A percentile compares a stretch with the other conserved stretches of the same genome.
These are phyloP conservation scores for Microdochium bolleyi DNA, from an alignment of 2,329 filamentous ascomycete genomes.

Conservation along the genomic window DNA sequence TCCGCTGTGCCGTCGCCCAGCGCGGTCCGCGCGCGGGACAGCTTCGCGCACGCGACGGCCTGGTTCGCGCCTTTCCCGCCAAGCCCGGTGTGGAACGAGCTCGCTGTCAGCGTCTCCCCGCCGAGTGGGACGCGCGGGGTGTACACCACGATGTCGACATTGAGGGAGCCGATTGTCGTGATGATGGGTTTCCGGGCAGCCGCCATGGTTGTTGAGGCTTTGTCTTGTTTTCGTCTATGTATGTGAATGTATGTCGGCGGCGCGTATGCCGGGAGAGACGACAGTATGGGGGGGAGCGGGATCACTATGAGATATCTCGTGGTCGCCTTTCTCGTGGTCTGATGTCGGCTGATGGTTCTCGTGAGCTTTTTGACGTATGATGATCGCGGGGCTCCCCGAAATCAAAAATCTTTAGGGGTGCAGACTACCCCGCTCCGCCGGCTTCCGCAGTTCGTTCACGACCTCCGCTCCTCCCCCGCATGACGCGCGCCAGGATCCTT, in stretches of 20 bases:
- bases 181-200: constrained; percentile 41
- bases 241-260: neutral
- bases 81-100: constrained; percentile 68
- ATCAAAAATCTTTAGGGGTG: neutral
- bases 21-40: constrained; percentile 50
- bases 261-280: too few relatives aligned
- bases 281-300: too few relatives aligned
- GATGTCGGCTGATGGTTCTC: neutral
- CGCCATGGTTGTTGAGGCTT: constrained; percentile 9
- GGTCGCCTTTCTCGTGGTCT: neutral
- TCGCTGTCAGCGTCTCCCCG: constrained; percentile 85
- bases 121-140: constrained; percentile 72
- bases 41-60: constrained; percentile 78
- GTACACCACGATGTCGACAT: constrained; percentile 86
- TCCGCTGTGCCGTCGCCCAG: constrained; percentile 19
- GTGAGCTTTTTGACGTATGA: neutral
- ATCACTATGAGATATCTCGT: neutral
- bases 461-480: too few relatives aligned
- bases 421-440: neutral
- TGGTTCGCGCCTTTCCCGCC: constrained; percentile 97
- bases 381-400: neutral
- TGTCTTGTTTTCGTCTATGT: neutral
- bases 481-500: too few relatives aligned
- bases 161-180: constrained; percentile 84
- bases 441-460: neutral